Evolutionary conservation across 1,139 yeast species (phyloP), one percentile per base, ranked within the genome.

Genomic region (Suhomyces bokatorum): DNA sequence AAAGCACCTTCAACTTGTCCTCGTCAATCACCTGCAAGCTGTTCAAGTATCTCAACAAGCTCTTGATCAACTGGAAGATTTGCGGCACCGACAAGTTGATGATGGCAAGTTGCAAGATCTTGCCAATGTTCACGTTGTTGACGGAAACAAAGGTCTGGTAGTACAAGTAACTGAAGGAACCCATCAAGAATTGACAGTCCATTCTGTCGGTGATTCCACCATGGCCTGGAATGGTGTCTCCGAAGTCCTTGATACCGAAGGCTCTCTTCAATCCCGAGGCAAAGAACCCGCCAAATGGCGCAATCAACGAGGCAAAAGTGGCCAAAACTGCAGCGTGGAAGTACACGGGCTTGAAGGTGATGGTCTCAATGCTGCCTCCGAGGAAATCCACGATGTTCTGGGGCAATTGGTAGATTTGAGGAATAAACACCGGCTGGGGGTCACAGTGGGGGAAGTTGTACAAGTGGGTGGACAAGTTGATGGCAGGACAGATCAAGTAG

Each of bases 251-350:
- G 47, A 91, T 91, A 58, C 95, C 87, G 70, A 93, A 91, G n/a
- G 98, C 90, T 66, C 99, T 83, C 72, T 93, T 93, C 57, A 95
- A 77, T 12, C 99, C 99, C 41, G 96, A 86, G 3, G 99, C 99
- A 58, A 93, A 93, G 66, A 93, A 93, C 1, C 99, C 99, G 43
- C 99, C 99, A 63, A 93, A 93, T 47, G 99, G 99, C 2, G 99
- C 99, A 64, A 93, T 86, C 53, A 95, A 77, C 1, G 98, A 91
- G 8, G 99, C 99, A 75, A 95, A 93, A 3, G 96, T 86, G 11
- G 97, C 95, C 54, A 93, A 73, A 38, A 85, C 78, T 48, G 89
- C 77, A 3, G 95, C 84, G 62, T 93, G 99, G 70, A 91, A 78
- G 63, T 93, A 90, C 44, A 93, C 82, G 38, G 99, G 98, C 58